Evolutionary conservation across 768 basidiomycete genomes (phyloP).

Genomic region (Mycena latifolia): DNA sequence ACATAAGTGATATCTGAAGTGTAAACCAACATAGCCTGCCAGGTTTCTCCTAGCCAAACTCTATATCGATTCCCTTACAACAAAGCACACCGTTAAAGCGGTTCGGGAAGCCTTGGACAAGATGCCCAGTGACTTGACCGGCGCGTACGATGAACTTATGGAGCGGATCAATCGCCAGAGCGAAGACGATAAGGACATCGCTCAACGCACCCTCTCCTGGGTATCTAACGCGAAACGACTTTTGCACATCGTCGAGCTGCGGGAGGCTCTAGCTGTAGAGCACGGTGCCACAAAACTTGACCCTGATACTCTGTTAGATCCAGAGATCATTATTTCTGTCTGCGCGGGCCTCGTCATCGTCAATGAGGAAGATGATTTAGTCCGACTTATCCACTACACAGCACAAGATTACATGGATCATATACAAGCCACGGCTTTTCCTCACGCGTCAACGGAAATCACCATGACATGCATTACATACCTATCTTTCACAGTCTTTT

Average conservation of each 20-base stretch:
- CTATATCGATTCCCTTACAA: not conserved
- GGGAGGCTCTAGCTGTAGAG: not conserved
- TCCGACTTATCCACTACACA: conserved; percentile 2
- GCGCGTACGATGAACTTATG: not conserved
- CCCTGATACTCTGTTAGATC: not conserved
- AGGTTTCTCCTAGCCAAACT: conserved; percentile 21
- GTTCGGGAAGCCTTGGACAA: not conserved
- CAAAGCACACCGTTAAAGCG: not conserved
- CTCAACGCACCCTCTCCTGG: not conserved
- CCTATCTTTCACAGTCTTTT: not conserved
- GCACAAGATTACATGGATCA: not conserved
- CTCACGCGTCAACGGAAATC: not conserved
- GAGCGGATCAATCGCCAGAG: not conserved
- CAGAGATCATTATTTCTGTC: not conserved
- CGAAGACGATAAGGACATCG: not conserved
- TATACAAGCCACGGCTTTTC: not conserved
- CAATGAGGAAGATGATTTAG: not conserved
- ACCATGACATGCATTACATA: conserved; percentile 10
- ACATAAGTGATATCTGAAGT: not conserved
- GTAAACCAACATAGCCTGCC: too few relatives aligned
- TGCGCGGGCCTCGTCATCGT: conserved; percentile 1
- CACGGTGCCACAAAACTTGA: not conserved
- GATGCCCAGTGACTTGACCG: not conserved
- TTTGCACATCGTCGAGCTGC: not conserved
- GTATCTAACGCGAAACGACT: not conserved